phyloP scores from a whole-genome alignment of 2,329 filamentous ascomycete species.

The Phyllosticta citribraziliensis region DNA sequence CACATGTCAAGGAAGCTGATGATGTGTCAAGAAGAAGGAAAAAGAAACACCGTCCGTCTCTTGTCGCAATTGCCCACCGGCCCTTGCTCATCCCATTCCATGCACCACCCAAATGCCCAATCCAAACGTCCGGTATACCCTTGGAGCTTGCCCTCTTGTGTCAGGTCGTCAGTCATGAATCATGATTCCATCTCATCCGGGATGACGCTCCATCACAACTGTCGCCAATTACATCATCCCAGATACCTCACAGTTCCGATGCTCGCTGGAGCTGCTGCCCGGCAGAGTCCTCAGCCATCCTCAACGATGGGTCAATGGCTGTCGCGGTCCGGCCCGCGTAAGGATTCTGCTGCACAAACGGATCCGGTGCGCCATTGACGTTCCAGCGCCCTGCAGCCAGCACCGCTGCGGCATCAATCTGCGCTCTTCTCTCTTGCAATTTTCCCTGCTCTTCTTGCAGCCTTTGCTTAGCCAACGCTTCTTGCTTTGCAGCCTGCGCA shows the following conservation, averaged over 20 bases:
- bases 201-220: background rate
- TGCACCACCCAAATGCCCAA: background rate
- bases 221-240: background rate
- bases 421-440: slow-evolving; percentile 1
- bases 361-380: background rate
- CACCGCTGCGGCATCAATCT: slow-evolving; percentile 9
- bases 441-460: slow-evolving; percentile 7
- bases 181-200: background rate
- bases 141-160: background rate
- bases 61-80: background rate
- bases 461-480: slow-evolving; percentile 9
- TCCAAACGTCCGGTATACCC: background rate
- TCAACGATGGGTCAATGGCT: slow-evolving; percentile 6
- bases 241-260: background rate
- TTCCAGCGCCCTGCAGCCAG: slow-evolving; percentile 6
- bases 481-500: slow-evolving; percentile 38
- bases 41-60: background rate
- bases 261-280: background rate
- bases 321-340: background rate
- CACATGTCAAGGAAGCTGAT: too few species aligned
- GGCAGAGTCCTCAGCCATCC: background rate
- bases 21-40: background rate
- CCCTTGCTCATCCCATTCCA: background rate
- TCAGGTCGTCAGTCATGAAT: background rate
- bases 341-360: background rate